These are phyloP conservation scores for Tuber microsphaerosporum DNA, from an alignment of 495 filamentous ascomycete genomes.

Conservation along the genomic window DNA sequence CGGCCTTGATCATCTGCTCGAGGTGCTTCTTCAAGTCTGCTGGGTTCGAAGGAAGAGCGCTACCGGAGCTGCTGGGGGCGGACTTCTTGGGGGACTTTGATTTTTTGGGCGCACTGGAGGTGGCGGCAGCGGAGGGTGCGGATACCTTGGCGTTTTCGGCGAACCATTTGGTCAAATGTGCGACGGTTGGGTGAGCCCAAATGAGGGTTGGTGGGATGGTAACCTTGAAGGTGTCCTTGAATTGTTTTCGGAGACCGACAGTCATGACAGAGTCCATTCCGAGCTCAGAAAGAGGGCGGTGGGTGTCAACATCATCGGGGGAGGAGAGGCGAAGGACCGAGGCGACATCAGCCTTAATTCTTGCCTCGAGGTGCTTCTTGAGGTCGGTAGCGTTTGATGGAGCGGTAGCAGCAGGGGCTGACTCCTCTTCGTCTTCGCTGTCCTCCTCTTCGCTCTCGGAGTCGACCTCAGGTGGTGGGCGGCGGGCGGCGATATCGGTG, in stretches of 20 bases:
- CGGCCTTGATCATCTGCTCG: background rate
- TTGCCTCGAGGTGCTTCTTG: background rate
- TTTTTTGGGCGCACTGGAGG: background rate
- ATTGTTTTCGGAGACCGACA: slow-evolving; percentile 42
- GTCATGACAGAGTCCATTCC: slow-evolving; percentile 49
- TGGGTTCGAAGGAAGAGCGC: background rate
- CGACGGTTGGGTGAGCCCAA: slow-evolving; percentile 45
- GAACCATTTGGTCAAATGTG: slow-evolving; percentile 43
- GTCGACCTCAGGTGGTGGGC: slow-evolving; percentile 2
- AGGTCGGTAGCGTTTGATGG: background rate
- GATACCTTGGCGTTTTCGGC: slow-evolving; percentile 18
- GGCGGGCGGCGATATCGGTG: slow-evolving; percentile 41
- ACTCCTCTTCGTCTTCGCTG: background rate
- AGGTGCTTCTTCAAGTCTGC: background rate
- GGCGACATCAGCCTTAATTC: background rate
- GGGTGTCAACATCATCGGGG: slow-evolving; percentile 43
- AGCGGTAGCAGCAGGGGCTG: background rate
- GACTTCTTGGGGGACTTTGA: background rate
- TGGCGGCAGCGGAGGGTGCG: background rate
- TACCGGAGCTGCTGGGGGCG: background rate
- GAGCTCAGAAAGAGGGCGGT: slow-evolving; percentile 43
- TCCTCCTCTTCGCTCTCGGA: background rate
- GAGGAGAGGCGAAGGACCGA: background rate
- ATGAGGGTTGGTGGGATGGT: slow-evolving; percentile 46
- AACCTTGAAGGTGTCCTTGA: slow-evolving; percentile 44